These are phyloP conservation scores for Aspergillus felis DNA, from an alignment of 2,329 filamentous ascomycete genomes.

Conservation along the genomic window DNA sequence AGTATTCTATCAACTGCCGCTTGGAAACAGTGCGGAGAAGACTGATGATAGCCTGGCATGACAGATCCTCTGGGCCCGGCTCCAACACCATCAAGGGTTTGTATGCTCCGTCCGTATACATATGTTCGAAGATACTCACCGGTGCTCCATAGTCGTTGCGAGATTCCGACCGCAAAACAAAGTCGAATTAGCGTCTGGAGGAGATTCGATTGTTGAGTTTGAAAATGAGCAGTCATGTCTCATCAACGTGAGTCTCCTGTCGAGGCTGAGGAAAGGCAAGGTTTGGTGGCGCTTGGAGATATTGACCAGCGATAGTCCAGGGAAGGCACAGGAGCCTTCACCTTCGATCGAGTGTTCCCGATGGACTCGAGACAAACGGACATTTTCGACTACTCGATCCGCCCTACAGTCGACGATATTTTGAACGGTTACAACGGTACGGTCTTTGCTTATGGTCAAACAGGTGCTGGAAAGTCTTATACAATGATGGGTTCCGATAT, in stretches of 20 bases:
- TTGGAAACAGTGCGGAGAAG: slow-evolving; percentile 8
- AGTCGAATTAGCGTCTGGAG: slow-evolving; percentile 82
- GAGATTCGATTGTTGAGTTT: slow-evolving; percentile 87
- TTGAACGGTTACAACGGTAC: slow-evolving; percentile 99
- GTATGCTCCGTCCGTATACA: slow-evolving; percentile 11
- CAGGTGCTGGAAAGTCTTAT: slow-evolving; percentile 96
- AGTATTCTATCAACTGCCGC: slow-evolving; percentile 24
- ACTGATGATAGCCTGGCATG: slow-evolving; percentile 16
- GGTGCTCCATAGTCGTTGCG: slow-evolving; percentile 69
- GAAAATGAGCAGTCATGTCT: slow-evolving; percentile 83
- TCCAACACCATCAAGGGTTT: slow-evolving; percentile 54
- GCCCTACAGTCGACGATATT: slow-evolving; percentile 93
- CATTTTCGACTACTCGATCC: slow-evolving; percentile 98
- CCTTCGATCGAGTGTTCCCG: slow-evolving; percentile 95
- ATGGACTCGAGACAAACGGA: slow-evolving; percentile 87
- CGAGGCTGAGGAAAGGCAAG: background rate
- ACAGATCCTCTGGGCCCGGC: slow-evolving; percentile 28
- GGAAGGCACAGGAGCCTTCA: slow-evolving; percentile 82
- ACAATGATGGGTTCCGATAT: slow-evolving; percentile 99
- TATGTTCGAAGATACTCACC: slow-evolving; percentile 41
- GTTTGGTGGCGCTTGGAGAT: background rate
- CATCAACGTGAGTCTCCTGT: slow-evolving; percentile 63
- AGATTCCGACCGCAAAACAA: slow-evolving; percentile 97
- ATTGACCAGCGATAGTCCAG: slow-evolving; percentile 57
- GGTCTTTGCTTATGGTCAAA: slow-evolving; percentile 97